These are phyloP conservation scores for Akanthomyces muscarius DNA, from an alignment of 2,329 filamentous ascomycete genomes.

Conservation along the genomic window DNA sequence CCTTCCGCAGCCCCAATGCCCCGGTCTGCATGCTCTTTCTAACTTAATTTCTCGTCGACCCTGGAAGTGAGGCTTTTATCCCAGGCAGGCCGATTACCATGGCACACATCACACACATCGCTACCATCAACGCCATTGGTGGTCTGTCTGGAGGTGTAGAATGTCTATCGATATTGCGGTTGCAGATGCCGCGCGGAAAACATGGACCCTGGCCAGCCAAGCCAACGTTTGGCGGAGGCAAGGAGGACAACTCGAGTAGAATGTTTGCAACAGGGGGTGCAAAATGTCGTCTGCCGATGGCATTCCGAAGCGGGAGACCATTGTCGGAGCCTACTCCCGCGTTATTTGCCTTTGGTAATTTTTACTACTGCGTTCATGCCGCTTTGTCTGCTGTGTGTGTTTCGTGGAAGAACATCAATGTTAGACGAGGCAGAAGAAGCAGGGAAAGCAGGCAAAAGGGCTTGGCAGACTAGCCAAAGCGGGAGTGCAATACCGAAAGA, in stretches of 20 bases:
- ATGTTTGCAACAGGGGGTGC: slow-evolving; percentile 46
- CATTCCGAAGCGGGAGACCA: slow-evolving; percentile 47
- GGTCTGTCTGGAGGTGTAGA: slow-evolving; percentile 45
- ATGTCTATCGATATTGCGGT: slow-evolving; percentile 52
- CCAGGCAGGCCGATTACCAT: slow-evolving; percentile 53
- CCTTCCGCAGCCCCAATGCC: slow-evolving; percentile 36
- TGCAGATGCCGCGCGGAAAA: slow-evolving; percentile 59
- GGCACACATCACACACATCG: slow-evolving; percentile 51
- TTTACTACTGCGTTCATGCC: slow-evolving; percentile 35
- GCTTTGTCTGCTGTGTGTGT: slow-evolving; percentile 31
- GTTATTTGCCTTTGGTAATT: slow-evolving; percentile 38
- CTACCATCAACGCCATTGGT: slow-evolving; percentile 53
- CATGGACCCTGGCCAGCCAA: slow-evolving; percentile 39
- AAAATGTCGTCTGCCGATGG: slow-evolving; percentile 46
- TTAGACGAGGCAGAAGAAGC: slow-evolving; percentile 31
- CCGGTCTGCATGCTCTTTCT: slow-evolving; percentile 46
- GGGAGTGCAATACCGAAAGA: too few species aligned
- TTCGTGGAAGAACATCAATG: slow-evolving; percentile 39
- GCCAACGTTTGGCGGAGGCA: slow-evolving; percentile 39
- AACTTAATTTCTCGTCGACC: slow-evolving; percentile 53
- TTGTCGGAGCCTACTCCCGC: slow-evolving; percentile 52
- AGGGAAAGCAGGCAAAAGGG: slow-evolving; percentile 25
- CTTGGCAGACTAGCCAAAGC: background rate
- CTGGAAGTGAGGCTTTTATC: slow-evolving; percentile 37
- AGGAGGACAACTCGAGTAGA: slow-evolving; percentile 30